phyloP scores from a whole-genome alignment of 805 yeast genomes.

The Ogataea corticis region DNA sequence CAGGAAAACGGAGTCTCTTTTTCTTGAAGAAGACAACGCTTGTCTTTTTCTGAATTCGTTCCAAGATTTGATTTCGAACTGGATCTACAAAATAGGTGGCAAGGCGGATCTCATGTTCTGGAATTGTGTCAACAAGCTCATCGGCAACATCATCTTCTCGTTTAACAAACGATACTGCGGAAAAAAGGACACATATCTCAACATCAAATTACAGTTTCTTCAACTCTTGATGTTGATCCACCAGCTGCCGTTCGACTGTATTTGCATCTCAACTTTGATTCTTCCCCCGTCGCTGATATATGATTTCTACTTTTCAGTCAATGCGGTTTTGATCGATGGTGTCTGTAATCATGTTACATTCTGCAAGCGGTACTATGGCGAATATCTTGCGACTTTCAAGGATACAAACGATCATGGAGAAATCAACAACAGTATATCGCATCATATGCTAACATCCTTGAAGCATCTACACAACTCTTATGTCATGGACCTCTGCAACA shows the following conservation, averaged over 20 bases:
- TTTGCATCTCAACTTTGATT: slow-evolving; percentile 32
- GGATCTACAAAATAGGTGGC: slow-evolving; percentile 12
- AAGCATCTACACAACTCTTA: slow-evolving; percentile 47
- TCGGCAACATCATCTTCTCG: slow-evolving; percentile 11
- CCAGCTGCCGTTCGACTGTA: slow-evolving; percentile 22
- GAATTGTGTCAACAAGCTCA: slow-evolving; percentile 18
- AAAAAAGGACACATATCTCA: slow-evolving; percentile 1
- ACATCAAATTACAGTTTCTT: slow-evolving; percentile 11
- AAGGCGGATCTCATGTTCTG: slow-evolving; percentile 11
- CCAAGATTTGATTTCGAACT: slow-evolving; percentile 11
- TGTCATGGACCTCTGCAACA: slow-evolving; percentile 56
- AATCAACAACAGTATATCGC: slow-evolving; percentile 12
- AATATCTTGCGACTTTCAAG: slow-evolving; percentile 21
- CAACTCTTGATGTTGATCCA: slow-evolving; percentile 17
- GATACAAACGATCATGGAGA: slow-evolving; percentile 11
- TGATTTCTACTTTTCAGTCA: slow-evolving; percentile 39
- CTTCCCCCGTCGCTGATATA: slow-evolving; percentile 43
- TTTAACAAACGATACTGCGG: slow-evolving; percentile 14
- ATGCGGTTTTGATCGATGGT: slow-evolving; percentile 47
- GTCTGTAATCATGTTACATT: slow-evolving; percentile 47
- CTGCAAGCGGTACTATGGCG: slow-evolving; percentile 39
- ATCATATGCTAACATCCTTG: slow-evolving; percentile 20
- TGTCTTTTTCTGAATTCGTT: slow-evolving; percentile 8
- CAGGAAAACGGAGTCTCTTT: slow-evolving; percentile 4
- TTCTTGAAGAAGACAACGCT: slow-evolving; percentile 1